Percentiles rank a stretch among this genome's conserved stretches.
phyloP scores from a whole-genome alignment of 768 basidiomycete species.

The Grammothele lineata region DNA sequence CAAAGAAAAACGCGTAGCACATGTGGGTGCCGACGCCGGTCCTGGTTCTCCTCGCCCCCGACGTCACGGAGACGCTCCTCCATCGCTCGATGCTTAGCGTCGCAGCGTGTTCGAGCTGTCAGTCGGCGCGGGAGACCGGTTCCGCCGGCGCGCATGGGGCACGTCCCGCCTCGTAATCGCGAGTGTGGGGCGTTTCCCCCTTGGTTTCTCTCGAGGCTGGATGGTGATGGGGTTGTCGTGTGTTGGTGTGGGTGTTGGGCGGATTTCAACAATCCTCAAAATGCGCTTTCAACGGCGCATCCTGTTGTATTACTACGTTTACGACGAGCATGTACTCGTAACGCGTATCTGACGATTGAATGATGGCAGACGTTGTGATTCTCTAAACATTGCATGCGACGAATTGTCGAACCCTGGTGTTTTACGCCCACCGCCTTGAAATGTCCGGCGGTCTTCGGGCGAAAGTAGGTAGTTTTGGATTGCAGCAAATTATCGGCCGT shows the following conservation, averaged over 20 bases:
- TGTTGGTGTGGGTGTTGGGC: constrained; percentile 13
- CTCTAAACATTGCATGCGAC: too few relatives aligned
- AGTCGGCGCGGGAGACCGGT: constrained; percentile 1
- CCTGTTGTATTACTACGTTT: background rate
- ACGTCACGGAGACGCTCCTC: too few relatives aligned
- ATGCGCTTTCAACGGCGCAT: constrained; percentile 22
- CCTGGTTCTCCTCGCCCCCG: background rate
- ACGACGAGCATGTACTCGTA: constrained; percentile 9
- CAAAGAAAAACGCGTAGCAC: constrained; percentile 16
- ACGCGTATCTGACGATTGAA: background rate
- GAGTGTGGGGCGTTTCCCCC: too few relatives aligned
- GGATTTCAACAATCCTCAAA: constrained; percentile 81
- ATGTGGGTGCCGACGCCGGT: constrained; percentile 14
- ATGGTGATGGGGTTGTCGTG: constrained; percentile 3
- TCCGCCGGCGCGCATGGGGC: too few relatives aligned
- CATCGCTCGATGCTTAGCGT: too few relatives aligned
- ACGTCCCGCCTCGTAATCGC: too few relatives aligned
- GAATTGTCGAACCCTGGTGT: too few relatives aligned
- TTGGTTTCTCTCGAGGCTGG: background rate
- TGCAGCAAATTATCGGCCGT: too few relatives aligned
- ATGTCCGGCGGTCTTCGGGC: too few relatives aligned
- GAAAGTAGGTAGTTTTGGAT: too few relatives aligned
- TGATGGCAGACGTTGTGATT: background rate
- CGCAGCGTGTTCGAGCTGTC: constrained; percentile 14
- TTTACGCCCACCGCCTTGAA: too few relatives aligned